phyloP scores from a whole-genome alignment of 352 stramenopile genomes.

The Phytophthora citrophthora region DNA sequence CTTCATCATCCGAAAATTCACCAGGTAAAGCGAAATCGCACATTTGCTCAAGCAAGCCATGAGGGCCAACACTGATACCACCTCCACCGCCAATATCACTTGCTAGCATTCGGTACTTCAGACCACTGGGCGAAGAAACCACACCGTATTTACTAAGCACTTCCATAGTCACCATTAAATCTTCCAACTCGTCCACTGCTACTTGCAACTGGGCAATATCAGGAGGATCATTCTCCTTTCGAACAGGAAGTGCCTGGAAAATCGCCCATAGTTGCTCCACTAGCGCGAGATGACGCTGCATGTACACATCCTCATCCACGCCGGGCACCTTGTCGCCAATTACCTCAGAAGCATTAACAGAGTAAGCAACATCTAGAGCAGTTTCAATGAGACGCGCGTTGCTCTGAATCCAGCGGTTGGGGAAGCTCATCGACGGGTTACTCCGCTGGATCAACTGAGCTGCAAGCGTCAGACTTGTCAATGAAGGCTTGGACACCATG shows the following conservation, averaged over 20 bases:
- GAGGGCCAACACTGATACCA: constrained; percentile 20
- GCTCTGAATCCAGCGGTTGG: constrained; percentile 68
- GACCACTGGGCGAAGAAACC: constrained; percentile 20
- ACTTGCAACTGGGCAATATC: constrained; percentile 70
- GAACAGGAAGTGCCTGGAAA: constrained; percentile 75
- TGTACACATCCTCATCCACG: constrained; percentile 21
- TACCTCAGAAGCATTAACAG: constrained; percentile 25
- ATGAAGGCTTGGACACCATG: constrained; percentile 34
- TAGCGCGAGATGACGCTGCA: constrained; percentile 37
- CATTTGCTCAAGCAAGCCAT: constrained; percentile 57
- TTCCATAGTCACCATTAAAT: constrained; percentile 76
- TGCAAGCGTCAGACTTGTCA: constrained; percentile 49
- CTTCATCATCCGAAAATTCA: constrained; percentile 13
- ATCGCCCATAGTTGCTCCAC: constrained; percentile 72
- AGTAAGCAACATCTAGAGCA: constrained; percentile 61
- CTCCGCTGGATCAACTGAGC: constrained; percentile 67
- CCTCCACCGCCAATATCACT: constrained; percentile 15
- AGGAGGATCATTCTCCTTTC: constrained; percentile 61
- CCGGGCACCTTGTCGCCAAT: constrained; percentile 15
- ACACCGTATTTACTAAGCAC: constrained; percentile 63
- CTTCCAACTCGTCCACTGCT: constrained; percentile 75
- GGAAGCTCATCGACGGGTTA: constrained; percentile 53
- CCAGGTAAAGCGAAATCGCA: constrained; percentile 45
- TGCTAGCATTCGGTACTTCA: constrained; percentile 57
- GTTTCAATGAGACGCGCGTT: constrained; percentile 59